Evolutionary conservation across 2,329 filamentous ascomycete genomes (phyloP).

Genomic region (Calonectria pseudoturangicola): DNA sequence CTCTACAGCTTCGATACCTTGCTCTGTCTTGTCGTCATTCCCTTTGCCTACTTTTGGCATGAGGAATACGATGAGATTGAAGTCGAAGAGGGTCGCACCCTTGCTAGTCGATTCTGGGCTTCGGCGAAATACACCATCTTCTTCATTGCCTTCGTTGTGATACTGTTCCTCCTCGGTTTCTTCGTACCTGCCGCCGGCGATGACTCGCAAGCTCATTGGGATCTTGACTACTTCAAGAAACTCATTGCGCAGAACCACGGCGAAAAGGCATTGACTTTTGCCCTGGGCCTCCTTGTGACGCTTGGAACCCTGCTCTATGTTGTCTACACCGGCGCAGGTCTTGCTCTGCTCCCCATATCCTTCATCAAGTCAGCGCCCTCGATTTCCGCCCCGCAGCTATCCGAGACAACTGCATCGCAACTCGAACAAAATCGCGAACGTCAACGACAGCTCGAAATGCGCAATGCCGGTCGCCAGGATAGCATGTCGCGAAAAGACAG

Average conservation of each 20-base stretch:
- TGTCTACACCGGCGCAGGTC: slow-evolving; percentile 90
- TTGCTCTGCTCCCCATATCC: slow-evolving; percentile 91
- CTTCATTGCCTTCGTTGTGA: slow-evolving; percentile 86
- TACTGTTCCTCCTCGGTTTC: slow-evolving; percentile 94
- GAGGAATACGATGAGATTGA: slow-evolving; percentile 97
- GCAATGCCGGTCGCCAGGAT: slow-evolving; percentile 84
- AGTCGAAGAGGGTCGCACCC: slow-evolving; percentile 84
- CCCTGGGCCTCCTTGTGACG: slow-evolving; percentile 89
- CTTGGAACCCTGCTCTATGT: slow-evolving; percentile 91
- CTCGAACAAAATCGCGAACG: slow-evolving; percentile 92
- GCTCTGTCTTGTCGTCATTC: slow-evolving; percentile 91
- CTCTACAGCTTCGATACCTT: slow-evolving; percentile 94
- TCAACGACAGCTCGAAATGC: slow-evolving; percentile 92
- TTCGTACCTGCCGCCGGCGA: slow-evolving; percentile 89
- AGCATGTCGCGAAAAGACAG: slow-evolving; percentile 89
- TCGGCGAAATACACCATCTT: slow-evolving; percentile 93
- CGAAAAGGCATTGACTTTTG: slow-evolving; percentile 93
- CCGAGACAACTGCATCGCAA: slow-evolving; percentile 84
- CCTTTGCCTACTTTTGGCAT: slow-evolving; percentile 98
- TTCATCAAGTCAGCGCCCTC: slow-evolving; percentile 94
- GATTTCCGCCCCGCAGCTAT: slow-evolving; percentile 87
- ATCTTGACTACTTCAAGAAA: slow-evolving; percentile 93
- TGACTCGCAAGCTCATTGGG: slow-evolving; percentile 79
- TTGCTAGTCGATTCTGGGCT: slow-evolving; percentile 83
- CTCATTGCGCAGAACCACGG: slow-evolving; percentile 87